Evolutionary conservation across 1,284 basidiomycete species (phyloP), one percentile per base, ranked within the genome.

Genomic region (Tremellales sp.): DNA sequence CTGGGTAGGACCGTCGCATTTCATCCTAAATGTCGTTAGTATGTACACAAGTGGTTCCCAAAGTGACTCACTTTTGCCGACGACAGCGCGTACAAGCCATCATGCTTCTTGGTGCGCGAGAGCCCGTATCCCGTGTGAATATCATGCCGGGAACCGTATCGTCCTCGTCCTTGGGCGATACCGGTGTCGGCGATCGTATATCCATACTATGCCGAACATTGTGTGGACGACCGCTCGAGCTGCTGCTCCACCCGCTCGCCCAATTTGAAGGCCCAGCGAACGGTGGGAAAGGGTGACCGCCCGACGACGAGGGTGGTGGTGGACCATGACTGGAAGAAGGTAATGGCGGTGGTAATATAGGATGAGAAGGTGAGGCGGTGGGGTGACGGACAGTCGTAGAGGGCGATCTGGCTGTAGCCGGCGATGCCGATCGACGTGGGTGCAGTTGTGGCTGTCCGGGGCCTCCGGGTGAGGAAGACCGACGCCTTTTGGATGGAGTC

Each of bases 11-110:
- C 70, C 70, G 44, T 72, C 70, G 48, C 70, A 72, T 53, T 72
- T 72, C 70, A 72, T 72, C 45, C 62, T 72, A 55, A n/a, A 8
- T 6, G 31, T 48, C 13, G 50, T 17, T 25, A 17, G 15, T 27
- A 21, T 40, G 11, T 13, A 10, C 7, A 10, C 24, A 43, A 24
- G n/a, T 22, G 31, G n/a, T 10, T 24, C 41, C 45, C n/a, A 12
- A 35, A 29, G 44, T 19, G 19, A 57, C 64, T 49, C 49, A 69
- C 65, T 67, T 69, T 52, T 68, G 65, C 43, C 62, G 54, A 21
- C 67, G 58, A 51, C 67, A 68, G 27, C 62, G 52, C 44, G 62
- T 62, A 60, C 70, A 72, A 6, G 70, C 70, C 68, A 70, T 70
- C 68, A 72, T 72, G 43, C 66, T 70, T 26, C 70, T 56, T n/a